Base-by-base conservation (phyloP, 768 basidiomycete species). In the Auriscalpium microsporum region DNA sequence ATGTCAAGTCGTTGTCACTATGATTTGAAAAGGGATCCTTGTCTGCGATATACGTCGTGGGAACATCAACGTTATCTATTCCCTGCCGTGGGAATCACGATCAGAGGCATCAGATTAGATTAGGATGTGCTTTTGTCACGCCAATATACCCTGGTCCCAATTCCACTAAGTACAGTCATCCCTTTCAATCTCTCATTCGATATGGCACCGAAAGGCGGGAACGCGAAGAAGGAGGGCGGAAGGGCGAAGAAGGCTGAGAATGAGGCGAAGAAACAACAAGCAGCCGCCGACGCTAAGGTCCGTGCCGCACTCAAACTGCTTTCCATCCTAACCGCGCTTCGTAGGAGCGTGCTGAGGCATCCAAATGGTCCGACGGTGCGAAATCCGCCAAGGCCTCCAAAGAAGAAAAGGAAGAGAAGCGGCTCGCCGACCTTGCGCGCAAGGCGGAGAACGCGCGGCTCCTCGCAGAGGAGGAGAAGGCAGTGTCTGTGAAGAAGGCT, bases 201-300 rank as follows among this genome's bases (percentile, higher is more conserved):
- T 16, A 57, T 57, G 94, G 71, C 94, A 48, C 93, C 94, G 1
- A 91, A 90, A 70, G 88, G 85, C 58, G 82, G 78, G 62, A 95
- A 93, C 75, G 76, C 90, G 55, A 96, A 95, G 83, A 95, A 95
- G 69, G 94, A 95, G 70, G 72, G 82, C 45, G 93, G 94, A 4
- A 72, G 88, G 53, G 87, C 93, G 1, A 94, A 91, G 73, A 96
- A 96, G 69, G 90, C 90, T 23, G 89, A 94, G 66, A 94, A 92
- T 66, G 90, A 91, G 66, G 75, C 80, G 9, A 90, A 86, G 76
- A 94, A 93, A 70, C 78, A 80, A 58, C 81, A 78, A 7, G 76
- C 74, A 4, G 83, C 76, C 0, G 76, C 74, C 10, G 76, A 75
- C 8, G 87, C 82, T 11, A 83, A 79, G 72, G 90, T 84, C 50